phyloP scores from a whole-genome alignment of 352 stramenopile genomes.

The Phytopythium kandeliae region DNA sequence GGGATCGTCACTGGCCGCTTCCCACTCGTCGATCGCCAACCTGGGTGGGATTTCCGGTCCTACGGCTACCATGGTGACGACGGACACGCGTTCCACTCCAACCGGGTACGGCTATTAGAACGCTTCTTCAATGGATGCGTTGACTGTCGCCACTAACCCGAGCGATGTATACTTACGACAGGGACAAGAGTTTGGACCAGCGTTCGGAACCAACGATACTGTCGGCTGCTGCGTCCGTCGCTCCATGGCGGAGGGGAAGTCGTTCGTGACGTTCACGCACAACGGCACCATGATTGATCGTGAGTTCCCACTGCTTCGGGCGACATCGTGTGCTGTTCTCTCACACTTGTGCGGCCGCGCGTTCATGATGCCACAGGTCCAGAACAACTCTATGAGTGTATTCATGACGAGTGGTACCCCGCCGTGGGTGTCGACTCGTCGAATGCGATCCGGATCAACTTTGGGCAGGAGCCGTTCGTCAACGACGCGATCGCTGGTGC shows the following conservation, averaged over 20 bases:
- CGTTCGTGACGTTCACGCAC: slow-evolving; percentile 28
- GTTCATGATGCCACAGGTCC: background rate
- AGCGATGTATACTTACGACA: background rate
- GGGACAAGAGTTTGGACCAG: slow-evolving; percentile 22
- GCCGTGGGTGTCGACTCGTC: slow-evolving; percentile 23
- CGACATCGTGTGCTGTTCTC: too few relatives aligned
- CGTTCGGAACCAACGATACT: slow-evolving; percentile 20
- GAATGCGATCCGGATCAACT: slow-evolving; percentile 26
- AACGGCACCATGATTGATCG: slow-evolving; percentile 17
- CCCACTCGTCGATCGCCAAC: slow-evolving; percentile 49
- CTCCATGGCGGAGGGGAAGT: slow-evolving; percentile 14
- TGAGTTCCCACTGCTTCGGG: too few relatives aligned
- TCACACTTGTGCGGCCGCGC: too few relatives aligned
- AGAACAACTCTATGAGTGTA: slow-evolving; percentile 15
- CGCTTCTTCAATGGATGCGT: too few relatives aligned
- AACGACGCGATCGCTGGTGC: slow-evolving; percentile 20
- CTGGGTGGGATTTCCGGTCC: slow-evolving; percentile 58
- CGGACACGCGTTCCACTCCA: slow-evolving; percentile 53
- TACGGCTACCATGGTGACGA: slow-evolving; percentile 80
- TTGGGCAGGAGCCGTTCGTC: slow-evolving; percentile 25
- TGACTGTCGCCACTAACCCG: background rate
- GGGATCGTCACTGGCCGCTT: slow-evolving; percentile 49
- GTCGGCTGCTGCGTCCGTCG: slow-evolving; percentile 24
- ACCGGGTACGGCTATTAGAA: background rate
- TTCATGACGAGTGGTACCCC: slow-evolving; percentile 25